Evolutionary conservation across 768 basidiomycete species (phyloP).

Genomic region (Lentinula sp.): DNA sequence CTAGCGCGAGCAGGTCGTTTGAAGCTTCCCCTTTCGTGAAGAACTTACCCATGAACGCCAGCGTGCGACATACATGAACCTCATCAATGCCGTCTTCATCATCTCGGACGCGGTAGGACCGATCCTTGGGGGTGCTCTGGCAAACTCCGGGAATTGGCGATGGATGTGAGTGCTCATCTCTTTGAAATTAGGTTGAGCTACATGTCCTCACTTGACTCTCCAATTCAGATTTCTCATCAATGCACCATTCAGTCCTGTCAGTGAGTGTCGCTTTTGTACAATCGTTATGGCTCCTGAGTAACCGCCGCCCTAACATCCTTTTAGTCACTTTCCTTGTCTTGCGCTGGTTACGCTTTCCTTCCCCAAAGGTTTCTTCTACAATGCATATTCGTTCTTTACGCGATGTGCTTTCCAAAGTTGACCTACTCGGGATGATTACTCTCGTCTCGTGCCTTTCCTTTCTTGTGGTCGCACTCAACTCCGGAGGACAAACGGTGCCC

Average conservation of each 20-base stretch:
- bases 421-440: slow-evolving; percentile 18
- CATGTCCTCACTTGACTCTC: not conserved
- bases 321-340: slow-evolving; percentile 17
- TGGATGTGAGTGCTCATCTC: slow-evolving; percentile 17
- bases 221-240: slow-evolving; percentile 17
- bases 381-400: slow-evolving; percentile 6
- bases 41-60: slow-evolving; percentile 21
- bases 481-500: slow-evolving; percentile 18
- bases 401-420: slow-evolving; percentile 11
- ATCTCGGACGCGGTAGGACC: slow-evolving; percentile 20
- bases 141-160: slow-evolving; percentile 21
- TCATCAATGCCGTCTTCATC: slow-evolving; percentile 20
- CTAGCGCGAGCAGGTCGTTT: not conserved
- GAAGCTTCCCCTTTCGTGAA: not conserved
- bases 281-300: not conserved
- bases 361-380: slow-evolving; percentile 3
- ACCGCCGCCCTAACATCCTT: not conserved
- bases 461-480: slow-evolving; percentile 18
- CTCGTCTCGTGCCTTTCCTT: slow-evolving; percentile 16
- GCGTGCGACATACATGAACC: slow-evolving; percentile 20
- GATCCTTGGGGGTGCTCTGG: slow-evolving; percentile 17
- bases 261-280: slow-evolving; percentile 8
- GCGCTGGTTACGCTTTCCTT: slow-evolving; percentile 14
- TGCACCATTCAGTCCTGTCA: slow-evolving; percentile 19
- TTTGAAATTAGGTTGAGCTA: not conserved